Conservation (phyloP, 2,329 filamentous ascomycete species). For the Fusarium verticillioides region DNA sequence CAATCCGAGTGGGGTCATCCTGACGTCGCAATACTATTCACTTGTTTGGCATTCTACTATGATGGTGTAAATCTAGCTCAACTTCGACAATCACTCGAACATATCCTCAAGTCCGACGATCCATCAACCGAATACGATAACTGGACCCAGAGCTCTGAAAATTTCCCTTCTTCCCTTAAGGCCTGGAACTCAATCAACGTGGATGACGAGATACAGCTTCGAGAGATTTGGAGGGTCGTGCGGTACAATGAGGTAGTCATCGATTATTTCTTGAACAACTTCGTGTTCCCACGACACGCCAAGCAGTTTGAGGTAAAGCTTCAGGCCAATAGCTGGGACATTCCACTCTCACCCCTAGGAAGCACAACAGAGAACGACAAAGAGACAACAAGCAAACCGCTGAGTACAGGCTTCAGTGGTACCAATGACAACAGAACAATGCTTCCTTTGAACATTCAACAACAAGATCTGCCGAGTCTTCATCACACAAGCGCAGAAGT, state of each 20-base stretch:
- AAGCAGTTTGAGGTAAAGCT: conserved; percentile 74
- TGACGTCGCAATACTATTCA: conserved; percentile 73
- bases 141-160: conserved; percentile 56
- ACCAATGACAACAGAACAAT: conserved; percentile 74
- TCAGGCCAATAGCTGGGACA: conserved; percentile 75
- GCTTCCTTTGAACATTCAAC: conserved; percentile 69
- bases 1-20: conserved; percentile 76
- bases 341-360: conserved; percentile 59
- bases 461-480: conserved; percentile 68
- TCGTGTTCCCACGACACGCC: conserved; percentile 73
- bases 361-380: background rate
- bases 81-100: conserved; percentile 61
- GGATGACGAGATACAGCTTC: conserved; percentile 65
- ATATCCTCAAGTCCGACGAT: conserved; percentile 65
- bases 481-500: conserved; percentile 73
- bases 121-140: conserved; percentile 66
- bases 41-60: conserved; percentile 76
- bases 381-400: conserved; percentile 10
- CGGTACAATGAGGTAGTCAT: conserved; percentile 62
- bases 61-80: conserved; percentile 63
- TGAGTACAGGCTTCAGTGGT: conserved; percentile 77
- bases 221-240: conserved; percentile 63
- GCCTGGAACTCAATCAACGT: conserved; percentile 71
- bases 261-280: conserved; percentile 71
- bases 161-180: conserved; percentile 60